A percentile compares a stretch with the other conserved stretches of the same genome.
phyloP scores from a whole-genome alignment of 768 basidiomycete species.

The Saitozyma sp. region DNA sequence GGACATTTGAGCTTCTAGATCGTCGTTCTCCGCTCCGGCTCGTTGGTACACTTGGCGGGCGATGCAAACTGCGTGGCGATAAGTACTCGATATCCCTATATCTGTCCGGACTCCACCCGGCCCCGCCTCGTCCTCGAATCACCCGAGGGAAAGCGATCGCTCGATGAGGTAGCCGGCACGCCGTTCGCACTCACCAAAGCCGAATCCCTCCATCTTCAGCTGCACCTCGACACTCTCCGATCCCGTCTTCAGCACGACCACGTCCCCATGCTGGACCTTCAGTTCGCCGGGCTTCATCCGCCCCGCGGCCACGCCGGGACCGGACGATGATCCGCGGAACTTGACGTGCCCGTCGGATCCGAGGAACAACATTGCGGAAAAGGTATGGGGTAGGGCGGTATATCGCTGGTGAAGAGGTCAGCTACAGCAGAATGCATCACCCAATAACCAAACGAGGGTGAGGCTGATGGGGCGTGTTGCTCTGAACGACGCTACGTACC shows the following conservation, averaged over 20 bases:
- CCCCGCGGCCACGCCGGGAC: not conserved
- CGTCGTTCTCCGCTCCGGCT: slow-evolving; percentile 6
- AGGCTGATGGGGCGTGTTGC: too few relatives aligned
- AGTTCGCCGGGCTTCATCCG: slow-evolving; percentile 8
- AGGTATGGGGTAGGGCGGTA: slow-evolving; percentile 8
- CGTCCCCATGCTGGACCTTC: slow-evolving; percentile 44
- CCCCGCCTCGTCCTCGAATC: too few relatives aligned
- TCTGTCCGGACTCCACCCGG: too few relatives aligned
- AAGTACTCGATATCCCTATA: not conserved
- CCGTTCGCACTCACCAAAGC: slow-evolving; percentile 34
- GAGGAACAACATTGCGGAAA: slow-evolving; percentile 33
- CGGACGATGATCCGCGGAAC: slow-evolving; percentile 8
- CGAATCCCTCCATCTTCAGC: slow-evolving; percentile 36
- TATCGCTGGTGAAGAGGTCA: not conserved
- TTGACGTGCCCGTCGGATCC: slow-evolving; percentile 35
- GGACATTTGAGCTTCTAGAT: slow-evolving; percentile 1
- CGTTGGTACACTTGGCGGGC: slow-evolving; percentile 33
- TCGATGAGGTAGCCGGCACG: too few relatives aligned
- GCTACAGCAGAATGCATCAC: not conserved
- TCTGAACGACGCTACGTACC: not conserved
- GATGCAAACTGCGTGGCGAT: slow-evolving; percentile 33
- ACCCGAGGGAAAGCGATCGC: too few relatives aligned
- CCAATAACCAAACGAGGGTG: not conserved
- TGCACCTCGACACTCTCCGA: slow-evolving; percentile 27
- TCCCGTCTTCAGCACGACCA: slow-evolving; percentile 32